Conservation (phyloP, 176 grass and related monocot genomes). For the Hyparrhenia diplandra region DNA sequence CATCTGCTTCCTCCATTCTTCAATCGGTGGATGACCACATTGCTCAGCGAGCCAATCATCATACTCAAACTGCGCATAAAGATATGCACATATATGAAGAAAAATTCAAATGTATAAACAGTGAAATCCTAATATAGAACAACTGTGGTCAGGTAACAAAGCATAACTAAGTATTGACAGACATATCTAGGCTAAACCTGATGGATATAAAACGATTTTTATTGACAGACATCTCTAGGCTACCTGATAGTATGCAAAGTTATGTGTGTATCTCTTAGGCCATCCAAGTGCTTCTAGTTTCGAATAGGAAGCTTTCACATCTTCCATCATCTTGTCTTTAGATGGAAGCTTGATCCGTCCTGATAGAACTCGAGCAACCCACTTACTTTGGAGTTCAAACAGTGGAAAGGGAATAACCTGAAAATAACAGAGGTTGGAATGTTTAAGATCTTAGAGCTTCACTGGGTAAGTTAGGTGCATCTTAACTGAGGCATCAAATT, state of each 20-base stretch:
- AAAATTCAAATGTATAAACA: not conserved
- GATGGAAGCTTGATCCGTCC: conserved; percentile 55
- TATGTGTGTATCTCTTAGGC: conserved; percentile 93
- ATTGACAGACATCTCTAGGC: not conserved
- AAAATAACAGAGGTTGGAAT: not conserved
- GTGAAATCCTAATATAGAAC: not conserved
- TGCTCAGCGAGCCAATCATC: conserved; percentile 71
- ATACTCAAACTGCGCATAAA: conserved; percentile 67
- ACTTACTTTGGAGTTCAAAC: conserved; percentile 95
- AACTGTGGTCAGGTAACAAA: not conserved
- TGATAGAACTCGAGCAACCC: conserved; percentile 71
- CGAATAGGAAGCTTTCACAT: conserved; percentile 50
- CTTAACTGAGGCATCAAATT: not conserved
- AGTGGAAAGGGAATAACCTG: conserved; percentile 73
- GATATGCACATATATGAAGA: too few relatives aligned
- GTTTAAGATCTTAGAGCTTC: conserved; percentile 6
- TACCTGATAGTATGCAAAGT: conserved; percentile 60
- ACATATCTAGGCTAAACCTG: conserved; percentile 45
- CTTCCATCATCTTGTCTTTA: conserved; percentile 64
- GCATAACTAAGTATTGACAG: not conserved
- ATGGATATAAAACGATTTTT: not conserved
- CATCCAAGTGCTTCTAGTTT: conserved; percentile 46
- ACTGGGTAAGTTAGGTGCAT: not conserved
- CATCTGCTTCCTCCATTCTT: conserved; percentile 85
- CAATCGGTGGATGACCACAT: conserved; percentile 42